Evolutionary conservation across 2,329 filamentous ascomycete genomes (phyloP), one percentile per base, ranked within the genome.

Genomic region (Aspergillus novoparasiticus): DNA sequence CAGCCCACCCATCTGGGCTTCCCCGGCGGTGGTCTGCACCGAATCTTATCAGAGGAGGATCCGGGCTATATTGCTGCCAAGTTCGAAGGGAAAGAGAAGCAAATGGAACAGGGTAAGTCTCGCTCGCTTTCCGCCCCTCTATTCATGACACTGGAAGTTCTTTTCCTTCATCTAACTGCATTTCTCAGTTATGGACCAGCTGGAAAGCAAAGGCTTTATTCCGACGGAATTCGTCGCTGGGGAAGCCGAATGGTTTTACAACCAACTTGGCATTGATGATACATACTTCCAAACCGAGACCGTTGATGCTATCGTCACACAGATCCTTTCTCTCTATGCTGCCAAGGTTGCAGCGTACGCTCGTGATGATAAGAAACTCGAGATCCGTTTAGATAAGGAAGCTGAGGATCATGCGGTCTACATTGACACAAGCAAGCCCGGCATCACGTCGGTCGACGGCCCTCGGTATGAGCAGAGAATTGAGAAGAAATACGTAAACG

Each of bases 241-340:
- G 30, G 94, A 99, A 81, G 92, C 94, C 58, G 86, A 88, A 64
- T 99, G 95, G 94, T 99, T 99, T 84, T 99, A 99, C 84, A 92
- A 95, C 77, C 91, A 96, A 79, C 88, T 99, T 28, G 95, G 95
- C 71, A 99, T 99, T 72, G 95, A 99, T 75, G 95, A 97, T 84
- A 94, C 96, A 81, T 98, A 97, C 84, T 98, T 98, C 82, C 89
- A 94, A 76, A 93, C 94, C 69, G 94, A 97, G 82, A 87, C 86
- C 5, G 90, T 91, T 21, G 89, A 92, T 61, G 92, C 92, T 63
- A 96, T 99, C 75, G 91, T 93, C 70, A 96, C 90, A 78, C 93
- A 97, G 77, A 94, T 99, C 75, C 94, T 94, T 65, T 97, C 94
- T 12, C 87, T 99, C 56, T 99, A 98, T 76, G 95, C 95, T 59